A percentile compares a stretch with the other conserved stretches of the same genome.
Conservation (phyloP, 192 early-diverging fungal species). For the Umbelopsis sp. region DNA sequence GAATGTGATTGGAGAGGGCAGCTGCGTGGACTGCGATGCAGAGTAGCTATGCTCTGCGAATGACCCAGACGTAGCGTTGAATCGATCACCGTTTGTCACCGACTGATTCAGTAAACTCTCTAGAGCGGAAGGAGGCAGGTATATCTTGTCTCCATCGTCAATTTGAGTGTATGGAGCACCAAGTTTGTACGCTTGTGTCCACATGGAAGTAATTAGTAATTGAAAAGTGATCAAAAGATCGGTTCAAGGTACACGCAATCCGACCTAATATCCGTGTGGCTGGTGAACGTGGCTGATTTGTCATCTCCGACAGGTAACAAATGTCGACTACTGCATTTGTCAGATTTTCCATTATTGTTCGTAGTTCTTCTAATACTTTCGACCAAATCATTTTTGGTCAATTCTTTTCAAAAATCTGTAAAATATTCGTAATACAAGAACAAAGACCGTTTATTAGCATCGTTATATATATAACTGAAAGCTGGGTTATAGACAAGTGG, state of each 20-base stretch:
- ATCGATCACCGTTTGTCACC: background rate
- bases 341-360: too few species aligned
- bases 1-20: slow-evolving; percentile 66
- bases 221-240: background rate
- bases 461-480: too few species aligned
- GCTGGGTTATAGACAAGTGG: too few species aligned
- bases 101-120: slow-evolving; percentile 48
- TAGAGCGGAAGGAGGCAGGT: slow-evolving; percentile 54
- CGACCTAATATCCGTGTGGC: slow-evolving; percentile 1
- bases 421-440: too few species aligned
- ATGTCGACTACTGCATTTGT: background rate
- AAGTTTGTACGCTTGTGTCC: slow-evolving; percentile 40
- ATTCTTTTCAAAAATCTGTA: too few species aligned
- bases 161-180: slow-evolving; percentile 15
- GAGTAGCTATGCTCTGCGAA: background rate
- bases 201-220: slow-evolving; percentile 14
- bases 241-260: slow-evolving; percentile 1
- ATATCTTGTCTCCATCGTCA: slow-evolving; percentile 59
- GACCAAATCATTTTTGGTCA: too few species aligned
- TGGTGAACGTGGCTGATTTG: background rate
- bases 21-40: slow-evolving; percentile 3
- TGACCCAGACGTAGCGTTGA: background rate
- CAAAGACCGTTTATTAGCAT: too few species aligned
- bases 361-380: too few species aligned
- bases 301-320: background rate